Base-by-base conservation (phyloP, 2,329 filamentous ascomycete species). In the Fusarium aywerte region DNA sequence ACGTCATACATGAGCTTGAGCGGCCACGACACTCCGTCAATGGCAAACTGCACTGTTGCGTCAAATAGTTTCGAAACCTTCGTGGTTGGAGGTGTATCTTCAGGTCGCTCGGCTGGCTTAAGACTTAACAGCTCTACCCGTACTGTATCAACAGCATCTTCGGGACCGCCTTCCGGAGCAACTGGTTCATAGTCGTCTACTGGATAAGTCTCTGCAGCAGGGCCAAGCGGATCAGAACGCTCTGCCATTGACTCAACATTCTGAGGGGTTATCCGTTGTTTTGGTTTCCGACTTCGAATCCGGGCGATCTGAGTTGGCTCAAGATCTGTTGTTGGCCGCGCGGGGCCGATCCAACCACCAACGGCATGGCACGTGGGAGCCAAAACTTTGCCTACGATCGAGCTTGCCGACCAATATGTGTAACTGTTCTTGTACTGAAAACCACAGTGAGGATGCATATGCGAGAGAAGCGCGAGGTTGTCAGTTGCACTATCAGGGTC, bases 341-440 rank as follows among this genome's bases (percentile, higher is more conserved):
- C 90, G 3, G 91, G 91, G 0, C 91, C 91, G 36, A 93, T 81
- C 91, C 91, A 93, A 23, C 91, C 91, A 40, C 87, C 90, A 20
- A 91, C 83, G 54, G 90, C 85, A 65, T 85, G 86, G 69, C 91
- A 92, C 0, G 90, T 92, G 23, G 90, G 88, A 36, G 88, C 90
- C 9, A 93, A 81, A 4, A 93, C 90, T 73, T 92, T 93, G 35
- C 90, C 91, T 4, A 93, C 88, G 57, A 93, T 90, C 69, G 85
- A 90, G 20, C 85, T 82, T 13, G 88, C 85, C 4, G 90, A 88
- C 91, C 91, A 93, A 80, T 93, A 93, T 2, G 91, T 93, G 73
- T 90, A 90, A 57, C 88, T 89, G 70, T 82, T 85, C 58, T 89
- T 88, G 74, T 93, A 92, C 78, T 93, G 91, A 73, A 93, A 92